Conservation (phyloP, 257 asterid genomes). For the Ehretia macrophylla region DNA sequence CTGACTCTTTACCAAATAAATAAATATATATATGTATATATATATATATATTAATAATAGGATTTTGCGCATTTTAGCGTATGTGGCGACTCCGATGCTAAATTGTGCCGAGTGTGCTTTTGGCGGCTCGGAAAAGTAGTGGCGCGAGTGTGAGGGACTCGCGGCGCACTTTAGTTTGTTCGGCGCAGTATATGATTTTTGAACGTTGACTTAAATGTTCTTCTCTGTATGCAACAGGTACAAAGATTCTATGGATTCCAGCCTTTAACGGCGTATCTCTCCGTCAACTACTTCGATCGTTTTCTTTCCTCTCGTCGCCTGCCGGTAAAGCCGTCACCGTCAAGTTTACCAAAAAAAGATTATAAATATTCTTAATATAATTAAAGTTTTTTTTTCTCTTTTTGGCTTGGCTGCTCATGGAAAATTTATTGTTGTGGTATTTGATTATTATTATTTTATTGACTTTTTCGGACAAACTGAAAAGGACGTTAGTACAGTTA, state of each 20-base stretch:
- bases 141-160: too few relatives aligned
- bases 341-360: not conserved
- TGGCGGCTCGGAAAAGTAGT: too few relatives aligned
- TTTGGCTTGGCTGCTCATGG: not conserved
- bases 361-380: too few relatives aligned
- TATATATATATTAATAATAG: too few relatives aligned
- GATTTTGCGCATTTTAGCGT: too few relatives aligned
- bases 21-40: too few relatives aligned
- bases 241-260: conserved; percentile 79
- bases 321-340: conserved; percentile 63
- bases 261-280: conserved; percentile 86
- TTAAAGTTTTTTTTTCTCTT: too few relatives aligned
- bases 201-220: conserved; percentile 16
- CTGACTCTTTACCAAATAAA: too few relatives aligned
- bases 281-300: conserved; percentile 87
- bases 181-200: not conserved
- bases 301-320: conserved; percentile 62
- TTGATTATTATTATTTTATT: not conserved
- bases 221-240: conserved; percentile 48
- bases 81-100: too few relatives aligned
- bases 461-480: conserved; percentile 21
- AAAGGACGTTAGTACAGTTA: conserved; percentile 14
- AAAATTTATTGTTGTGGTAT: too few relatives aligned
- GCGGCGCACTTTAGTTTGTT: too few relatives aligned
- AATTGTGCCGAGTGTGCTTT: too few relatives aligned